Percentiles rank a stretch among this genome's conserved stretches.
Evolutionary conservation across 768 basidiomycete genomes (phyloP).

Genomic region (Mycena vulgaris): DNA sequence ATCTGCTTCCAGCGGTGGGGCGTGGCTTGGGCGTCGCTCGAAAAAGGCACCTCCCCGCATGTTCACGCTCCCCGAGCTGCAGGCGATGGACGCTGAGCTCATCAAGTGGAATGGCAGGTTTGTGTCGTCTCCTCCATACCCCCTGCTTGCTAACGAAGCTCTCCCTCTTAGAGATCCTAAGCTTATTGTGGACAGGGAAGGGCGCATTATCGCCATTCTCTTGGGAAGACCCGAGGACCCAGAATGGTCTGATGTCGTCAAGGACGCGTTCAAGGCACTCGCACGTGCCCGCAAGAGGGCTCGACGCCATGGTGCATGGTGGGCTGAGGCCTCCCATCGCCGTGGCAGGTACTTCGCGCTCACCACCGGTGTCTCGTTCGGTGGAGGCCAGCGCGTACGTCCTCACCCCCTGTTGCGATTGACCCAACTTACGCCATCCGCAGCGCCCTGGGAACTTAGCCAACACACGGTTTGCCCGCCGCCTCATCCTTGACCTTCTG

Average conservation of each 20-base stretch:
- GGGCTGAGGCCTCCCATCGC: background rate
- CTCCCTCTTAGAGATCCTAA: background rate
- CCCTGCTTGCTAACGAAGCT: background rate
- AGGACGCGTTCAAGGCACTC: background rate
- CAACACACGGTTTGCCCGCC: background rate
- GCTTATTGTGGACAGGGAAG: background rate
- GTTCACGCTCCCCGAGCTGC: background rate
- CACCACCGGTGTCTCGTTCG: background rate
- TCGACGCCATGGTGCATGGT: background rate
- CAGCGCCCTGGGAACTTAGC: background rate
- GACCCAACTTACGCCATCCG: no score
- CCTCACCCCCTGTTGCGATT: no score
- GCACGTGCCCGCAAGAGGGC: background rate
- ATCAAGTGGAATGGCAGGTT: slow-evolving; percentile 7
- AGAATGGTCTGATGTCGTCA: no score
- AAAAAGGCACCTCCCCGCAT: no score
- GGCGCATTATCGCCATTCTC: background rate
- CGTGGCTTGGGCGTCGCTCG: background rate
- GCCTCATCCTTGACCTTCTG: background rate
- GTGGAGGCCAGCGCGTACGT: background rate
- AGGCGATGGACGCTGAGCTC: background rate
- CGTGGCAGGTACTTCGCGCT: background rate
- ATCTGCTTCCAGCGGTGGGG: background rate
- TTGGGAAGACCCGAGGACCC: background rate
- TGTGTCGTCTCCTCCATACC: background rate